Evolutionary conservation across 2,329 filamentous ascomycete species (phyloP).

Genomic region (Aspergillus ruber): DNA sequence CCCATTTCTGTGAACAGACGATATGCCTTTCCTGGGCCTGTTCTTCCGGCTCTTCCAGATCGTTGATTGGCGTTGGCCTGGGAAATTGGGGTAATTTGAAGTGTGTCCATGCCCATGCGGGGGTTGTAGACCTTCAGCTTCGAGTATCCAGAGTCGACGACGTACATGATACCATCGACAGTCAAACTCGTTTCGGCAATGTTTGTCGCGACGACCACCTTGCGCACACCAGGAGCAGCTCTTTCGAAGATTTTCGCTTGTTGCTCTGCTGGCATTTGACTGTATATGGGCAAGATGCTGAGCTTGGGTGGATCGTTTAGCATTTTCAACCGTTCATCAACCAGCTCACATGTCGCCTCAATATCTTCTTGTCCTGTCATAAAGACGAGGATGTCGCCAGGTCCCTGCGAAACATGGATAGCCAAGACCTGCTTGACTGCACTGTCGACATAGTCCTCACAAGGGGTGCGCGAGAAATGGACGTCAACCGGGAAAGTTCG

Average conservation of each 20-base stretch:
- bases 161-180: conserved; percentile 98
- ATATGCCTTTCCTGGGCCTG: conserved; percentile 91
- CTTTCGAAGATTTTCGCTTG: conserved; percentile 97
- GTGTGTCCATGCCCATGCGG: conserved; percentile 97
- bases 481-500: conserved; percentile 96
- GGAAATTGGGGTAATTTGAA: conserved; percentile 95
- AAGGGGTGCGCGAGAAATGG: conserved; percentile 88
- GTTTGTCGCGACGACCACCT: conserved; percentile 97
- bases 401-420: conserved; percentile 90
- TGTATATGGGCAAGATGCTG: conserved; percentile 94
- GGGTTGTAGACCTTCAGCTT: conserved; percentile 99
- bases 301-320: conserved; percentile 93
- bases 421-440: conserved; percentile 92
- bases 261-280: conserved; percentile 96
- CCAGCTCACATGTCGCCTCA: conserved; percentile 87
- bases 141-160: conserved; percentile 91
- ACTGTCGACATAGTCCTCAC: conserved; percentile 96
- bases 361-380: conserved; percentile 99
- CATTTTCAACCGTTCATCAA: conserved; percentile 78
- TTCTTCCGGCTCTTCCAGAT: conserved; percentile 87
- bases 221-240: conserved; percentile 81
- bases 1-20: conserved; percentile 90
- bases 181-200: conserved; percentile 98
- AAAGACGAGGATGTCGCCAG: conserved; percentile 92
- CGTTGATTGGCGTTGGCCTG: conserved; percentile 93